Evolutionary conservation across 1,284 basidiomycete species (phyloP).

Genomic region (Mrakiaceae sp.): DNA sequence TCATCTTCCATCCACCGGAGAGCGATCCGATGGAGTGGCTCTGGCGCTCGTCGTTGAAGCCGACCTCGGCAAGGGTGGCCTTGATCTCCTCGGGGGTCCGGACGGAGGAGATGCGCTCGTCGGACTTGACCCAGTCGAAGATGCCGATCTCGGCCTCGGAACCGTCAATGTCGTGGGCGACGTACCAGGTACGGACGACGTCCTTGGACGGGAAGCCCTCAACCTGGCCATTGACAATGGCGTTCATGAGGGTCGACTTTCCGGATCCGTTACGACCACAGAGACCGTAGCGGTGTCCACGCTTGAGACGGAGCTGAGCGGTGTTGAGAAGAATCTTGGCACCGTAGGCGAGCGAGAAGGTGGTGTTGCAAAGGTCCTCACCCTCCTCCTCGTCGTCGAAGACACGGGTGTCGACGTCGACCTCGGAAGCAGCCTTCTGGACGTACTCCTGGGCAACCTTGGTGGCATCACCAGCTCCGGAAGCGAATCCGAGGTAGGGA

Average conservation of each 20-base stretch:
- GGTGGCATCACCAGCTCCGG: slow-evolving; percentile 53
- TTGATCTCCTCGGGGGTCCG: slow-evolving; percentile 53
- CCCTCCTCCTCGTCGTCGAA: slow-evolving; percentile 90
- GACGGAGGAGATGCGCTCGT: slow-evolving; percentile 67
- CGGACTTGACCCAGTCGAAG: slow-evolving; percentile 72
- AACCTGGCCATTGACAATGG: slow-evolving; percentile 90
- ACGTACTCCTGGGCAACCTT: slow-evolving; percentile 72
- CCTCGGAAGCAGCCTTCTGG: slow-evolving; percentile 74
- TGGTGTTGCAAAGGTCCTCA: slow-evolving; percentile 95
- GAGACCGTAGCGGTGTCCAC: slow-evolving; percentile 96
- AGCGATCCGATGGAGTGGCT: slow-evolving; percentile 73
- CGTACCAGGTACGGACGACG: slow-evolving; percentile 95
- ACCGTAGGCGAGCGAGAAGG: slow-evolving; percentile 95
- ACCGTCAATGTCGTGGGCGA: slow-evolving; percentile 97
- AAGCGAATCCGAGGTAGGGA: slow-evolving; percentile 60
- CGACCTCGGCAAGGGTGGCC: slow-evolving; percentile 75
- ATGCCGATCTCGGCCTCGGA: slow-evolving; percentile 86
- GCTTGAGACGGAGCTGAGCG: slow-evolving; percentile 89
- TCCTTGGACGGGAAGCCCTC: slow-evolving; percentile 95
- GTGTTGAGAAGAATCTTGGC: slow-evolving; percentile 97
- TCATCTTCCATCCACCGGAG: slow-evolving; percentile 99
- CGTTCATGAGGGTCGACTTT: slow-evolving; percentile 96
- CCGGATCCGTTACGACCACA: slow-evolving; percentile 98
- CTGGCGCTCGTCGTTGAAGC: slow-evolving; percentile 82
- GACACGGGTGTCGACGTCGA: slow-evolving; percentile 54